A percentile compares a stretch with the other conserved stretches of the same genome.
Evolutionary conservation across 257 asterid genomes (phyloP).

Genomic region (Buddleja alternifolia): DNA sequence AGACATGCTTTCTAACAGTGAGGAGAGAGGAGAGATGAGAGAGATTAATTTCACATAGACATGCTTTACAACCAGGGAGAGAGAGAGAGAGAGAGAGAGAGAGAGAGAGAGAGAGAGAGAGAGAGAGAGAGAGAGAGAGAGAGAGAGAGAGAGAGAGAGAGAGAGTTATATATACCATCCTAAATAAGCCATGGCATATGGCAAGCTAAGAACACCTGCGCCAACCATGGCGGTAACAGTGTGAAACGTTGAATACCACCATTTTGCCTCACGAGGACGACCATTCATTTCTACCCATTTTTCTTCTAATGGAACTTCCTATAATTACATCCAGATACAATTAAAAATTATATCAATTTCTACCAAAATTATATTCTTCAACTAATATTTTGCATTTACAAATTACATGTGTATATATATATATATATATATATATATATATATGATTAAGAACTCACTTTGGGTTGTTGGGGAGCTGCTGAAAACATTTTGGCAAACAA

Average conservation of each 20-base stretch:
- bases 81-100: no score
- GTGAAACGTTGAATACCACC: slow-evolving; percentile 54
- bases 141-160: no score
- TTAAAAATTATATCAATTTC: neutral
- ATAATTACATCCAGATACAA: slow-evolving; percentile 9
- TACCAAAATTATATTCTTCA: neutral
- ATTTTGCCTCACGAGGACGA: slow-evolving; percentile 43
- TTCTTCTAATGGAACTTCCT: slow-evolving; percentile 43
- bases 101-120: no score
- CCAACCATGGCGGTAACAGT: slow-evolving; percentile 55
- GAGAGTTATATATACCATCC: no score
- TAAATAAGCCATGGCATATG: slow-evolving; percentile 53
- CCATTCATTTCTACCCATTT: slow-evolving; percentile 31
- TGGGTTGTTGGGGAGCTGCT: slow-evolving; percentile 40
- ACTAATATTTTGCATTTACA: neutral
- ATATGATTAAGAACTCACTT: slow-evolving; percentile 36
- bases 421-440: no score
- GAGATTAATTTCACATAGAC: no score
- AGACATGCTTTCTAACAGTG: neutral
- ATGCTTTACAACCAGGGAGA: no score
- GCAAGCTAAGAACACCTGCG: slow-evolving; percentile 48
- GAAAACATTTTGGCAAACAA: slow-evolving; percentile 37
- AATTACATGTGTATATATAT: no score
- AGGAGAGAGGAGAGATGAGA: no score
- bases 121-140: no score